Evolutionary conservation across 2,329 filamentous ascomycete species (phyloP).

Genomic region (Alternaria arbusti): DNA sequence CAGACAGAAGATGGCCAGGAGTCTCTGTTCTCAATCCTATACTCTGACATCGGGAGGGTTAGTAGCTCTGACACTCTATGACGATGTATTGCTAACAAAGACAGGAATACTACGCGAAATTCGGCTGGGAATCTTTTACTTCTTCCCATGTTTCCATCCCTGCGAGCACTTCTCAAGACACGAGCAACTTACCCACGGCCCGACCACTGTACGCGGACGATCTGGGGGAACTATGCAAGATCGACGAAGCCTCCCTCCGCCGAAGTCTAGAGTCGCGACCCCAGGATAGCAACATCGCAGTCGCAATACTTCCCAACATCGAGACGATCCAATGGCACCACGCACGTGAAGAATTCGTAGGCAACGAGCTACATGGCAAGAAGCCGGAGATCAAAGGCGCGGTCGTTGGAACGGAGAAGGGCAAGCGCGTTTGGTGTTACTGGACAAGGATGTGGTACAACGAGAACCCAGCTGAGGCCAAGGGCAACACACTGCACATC

Average conservation of each 20-base stretch:
- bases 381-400: conserved; percentile 72
- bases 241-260: conserved; percentile 69
- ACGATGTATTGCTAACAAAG: conserved; percentile 68
- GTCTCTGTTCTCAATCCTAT: conserved; percentile 77
- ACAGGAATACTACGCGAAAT: conserved; percentile 77
- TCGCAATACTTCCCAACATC: conserved; percentile 73
- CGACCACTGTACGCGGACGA: conserved; percentile 64
- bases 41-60: conserved; percentile 78
- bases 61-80: conserved; percentile 60
- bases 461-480: conserved; percentile 58
- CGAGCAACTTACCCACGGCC: conserved; percentile 28
- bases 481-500: conserved; percentile 72
- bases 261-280: conserved; percentile 54
- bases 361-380: conserved; percentile 65
- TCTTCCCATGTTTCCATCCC: conserved; percentile 68
- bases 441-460: conserved; percentile 73
- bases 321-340: conserved; percentile 78
- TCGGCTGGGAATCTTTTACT: conserved; percentile 77
- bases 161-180: conserved; percentile 8
- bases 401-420: conserved; percentile 60
- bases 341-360: conserved; percentile 80
- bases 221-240: conserved; percentile 65
- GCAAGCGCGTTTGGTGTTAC: conserved; percentile 72
- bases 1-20: conserved; percentile 51
- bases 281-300: conserved; percentile 55